These are phyloP conservation scores for Sporothrix schenckii DNA, from an alignment of 2,329 filamentous ascomycete genomes.

Conservation along the genomic window DNA sequence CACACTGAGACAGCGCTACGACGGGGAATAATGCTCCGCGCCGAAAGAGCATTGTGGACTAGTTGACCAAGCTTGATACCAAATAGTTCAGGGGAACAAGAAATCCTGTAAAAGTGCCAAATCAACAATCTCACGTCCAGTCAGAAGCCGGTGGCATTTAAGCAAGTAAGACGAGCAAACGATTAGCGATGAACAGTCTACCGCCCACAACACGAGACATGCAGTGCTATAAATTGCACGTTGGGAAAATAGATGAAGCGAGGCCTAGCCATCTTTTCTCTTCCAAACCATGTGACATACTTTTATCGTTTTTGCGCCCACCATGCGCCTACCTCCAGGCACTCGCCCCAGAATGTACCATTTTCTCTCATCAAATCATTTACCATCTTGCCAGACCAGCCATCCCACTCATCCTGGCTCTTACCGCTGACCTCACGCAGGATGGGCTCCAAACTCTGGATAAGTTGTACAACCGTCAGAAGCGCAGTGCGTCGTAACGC, in stretches of 20 bases:
- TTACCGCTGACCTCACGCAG: slow-evolving; percentile 82
- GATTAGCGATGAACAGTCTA: not conserved
- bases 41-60: too few species aligned
- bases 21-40: slow-evolving; percentile 43
- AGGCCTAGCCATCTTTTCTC: not conserved
- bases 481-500: slow-evolving; percentile 80
- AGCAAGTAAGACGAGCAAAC: not conserved
- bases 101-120: too few species aligned
- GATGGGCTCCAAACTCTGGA: slow-evolving; percentile 81
- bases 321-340: slow-evolving; percentile 83
- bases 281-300: not conserved
- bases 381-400: slow-evolving; percentile 87
- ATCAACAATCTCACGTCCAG: too few species aligned
- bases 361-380: slow-evolving; percentile 77
- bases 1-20: slow-evolving; percentile 79
- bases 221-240: not conserved
- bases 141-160: not conserved
- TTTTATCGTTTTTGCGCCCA: slow-evolving; percentile 72
- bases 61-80: too few species aligned
- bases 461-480: slow-evolving; percentile 77
- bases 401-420: slow-evolving; percentile 88
- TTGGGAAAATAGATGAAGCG: slow-evolving; percentile 22
- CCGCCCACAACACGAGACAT: not conserved
- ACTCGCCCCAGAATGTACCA: slow-evolving; percentile 81
- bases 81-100: too few species aligned